Evolutionary conservation across 2,329 filamentous ascomycete species (phyloP), one percentile per base, ranked within the genome.

Genomic region (Paramyrothecium roridum): DNA sequence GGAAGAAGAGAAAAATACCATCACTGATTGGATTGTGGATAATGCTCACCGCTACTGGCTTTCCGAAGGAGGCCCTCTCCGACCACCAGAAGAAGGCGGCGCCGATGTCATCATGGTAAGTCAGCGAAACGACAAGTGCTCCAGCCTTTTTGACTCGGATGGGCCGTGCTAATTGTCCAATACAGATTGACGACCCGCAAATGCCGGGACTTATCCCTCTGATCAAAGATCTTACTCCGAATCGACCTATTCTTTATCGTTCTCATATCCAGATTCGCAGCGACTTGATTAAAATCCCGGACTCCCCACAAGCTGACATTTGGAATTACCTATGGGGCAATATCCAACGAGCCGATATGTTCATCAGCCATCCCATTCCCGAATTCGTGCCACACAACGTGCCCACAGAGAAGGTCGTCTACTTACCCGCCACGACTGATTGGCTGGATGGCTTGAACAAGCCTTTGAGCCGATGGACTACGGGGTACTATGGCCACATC

Each of bases 381-480:
- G 78, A 80, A 22, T 95, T 93, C 61, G 88, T 95, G 11, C 90
- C 90, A 2, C 73, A 78, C 30, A 85, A 77, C 55, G 88, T 95
- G 6, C 83, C 86, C 2, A 72, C 71, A 1, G 76, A 86, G 53
- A 88, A 83, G 61, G 86, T 93, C 0, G 86, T 83, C 2, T 92
- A 92, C 67, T 77, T 93, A 67, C 90, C 90, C 3, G 90, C 90
- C 12, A 89, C 89, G 0, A 93, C 90, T 0, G 90, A 95, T 70
- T 95, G 90, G 85, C 78, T 92, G 3, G 90, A 95, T 67, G 90
- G 90, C 10, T 71, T 93, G 61, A 95, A 93, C 76, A 95, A 95
- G 71, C 72, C 77, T 22, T 79, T 93, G 69, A 82, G 82, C 56
- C 77, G 81, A 52, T 91, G 86, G 84, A 88, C 91, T 65, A 77